Conservation (phyloP, 345 rosid genomes). For the Populus simonii region DNA sequence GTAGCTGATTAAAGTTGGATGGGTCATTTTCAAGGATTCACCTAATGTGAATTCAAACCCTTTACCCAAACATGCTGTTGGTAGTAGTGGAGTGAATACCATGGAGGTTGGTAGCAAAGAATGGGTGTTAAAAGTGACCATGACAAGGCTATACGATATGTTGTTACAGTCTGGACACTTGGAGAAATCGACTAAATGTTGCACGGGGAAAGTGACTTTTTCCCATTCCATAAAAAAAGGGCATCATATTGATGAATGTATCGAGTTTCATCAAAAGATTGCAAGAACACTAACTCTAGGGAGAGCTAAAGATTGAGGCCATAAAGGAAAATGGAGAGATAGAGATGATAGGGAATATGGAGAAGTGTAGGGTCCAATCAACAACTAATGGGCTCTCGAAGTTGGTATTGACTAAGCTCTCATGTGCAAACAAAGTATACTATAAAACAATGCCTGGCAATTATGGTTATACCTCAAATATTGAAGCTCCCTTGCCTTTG, state of each 20-base stretch:
- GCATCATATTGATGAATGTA: not conserved
- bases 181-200: fast-evolving
- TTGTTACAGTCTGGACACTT: fast-evolving
- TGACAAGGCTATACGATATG: fast-evolving
- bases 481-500: no score
- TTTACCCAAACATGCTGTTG: fast-evolving
- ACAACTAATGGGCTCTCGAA: not conserved
- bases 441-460: fast-evolving
- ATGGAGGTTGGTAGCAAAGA: fast-evolving
- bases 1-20: no score
- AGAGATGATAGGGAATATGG: no score
- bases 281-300: not conserved
- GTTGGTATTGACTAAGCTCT: not conserved
- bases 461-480: no score
- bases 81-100: fast-evolving
- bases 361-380: not conserved
- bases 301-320: not conserved
- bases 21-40: not conserved
- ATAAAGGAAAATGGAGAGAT: fast-evolving
- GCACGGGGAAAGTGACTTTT: fast-evolving
- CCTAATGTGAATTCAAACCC: not conserved
- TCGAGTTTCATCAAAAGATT: no score
- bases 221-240: not conserved
- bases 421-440: fast-evolving
- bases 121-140: fast-evolving